Base-by-base conservation (phyloP, 106 monocot genomes). In the Allium cepa region DNA sequence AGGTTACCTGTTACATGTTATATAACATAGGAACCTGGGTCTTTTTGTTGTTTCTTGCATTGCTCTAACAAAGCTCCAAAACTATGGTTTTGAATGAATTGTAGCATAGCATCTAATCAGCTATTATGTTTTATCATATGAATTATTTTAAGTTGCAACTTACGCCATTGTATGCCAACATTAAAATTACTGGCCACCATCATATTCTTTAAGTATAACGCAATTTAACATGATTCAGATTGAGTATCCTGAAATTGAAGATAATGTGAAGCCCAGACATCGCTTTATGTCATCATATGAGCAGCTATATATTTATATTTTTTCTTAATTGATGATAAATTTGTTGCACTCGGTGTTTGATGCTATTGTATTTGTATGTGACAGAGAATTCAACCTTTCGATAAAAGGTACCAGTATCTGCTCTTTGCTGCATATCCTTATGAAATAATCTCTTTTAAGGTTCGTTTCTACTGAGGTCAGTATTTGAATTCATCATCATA, bases 241-340 rank as follows among this genome's bases (percentile, higher is more conserved):
- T 22, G 89, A 90, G 49, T 97, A 97, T 72, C 92, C 97, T 60
- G 97, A 97, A 83, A 97, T 97, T 55, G 92, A 97, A 73, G 97
- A 97, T 62, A 82, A 87, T 10, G 26, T 62, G 26, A 97, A 92
- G 61, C 97, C 97, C 47, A 86, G 89, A 55, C 97, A 97, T 68
- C 76, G 92, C 27, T 97, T 97, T 69, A 97, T 97, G 97, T 89
- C 97, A 60, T 89, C 97, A 4, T 97, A 81, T 62, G 97, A 92
- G 77, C 97, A 97, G 89, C 92, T 90, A 76, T 64, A 36, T 36
- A 36, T 36, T 36, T 36, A 36, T 36, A 36, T 0, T 36, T 36
- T 22, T 36, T 36, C 36, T 36, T 36, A 36, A 36, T 36, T 36
- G 3, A 36, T 36, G 36, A 36, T 36, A 36, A 36, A 36, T 36